Conservation (phyloP, 306 rosid species). For the Lablab purpureus region DNA sequence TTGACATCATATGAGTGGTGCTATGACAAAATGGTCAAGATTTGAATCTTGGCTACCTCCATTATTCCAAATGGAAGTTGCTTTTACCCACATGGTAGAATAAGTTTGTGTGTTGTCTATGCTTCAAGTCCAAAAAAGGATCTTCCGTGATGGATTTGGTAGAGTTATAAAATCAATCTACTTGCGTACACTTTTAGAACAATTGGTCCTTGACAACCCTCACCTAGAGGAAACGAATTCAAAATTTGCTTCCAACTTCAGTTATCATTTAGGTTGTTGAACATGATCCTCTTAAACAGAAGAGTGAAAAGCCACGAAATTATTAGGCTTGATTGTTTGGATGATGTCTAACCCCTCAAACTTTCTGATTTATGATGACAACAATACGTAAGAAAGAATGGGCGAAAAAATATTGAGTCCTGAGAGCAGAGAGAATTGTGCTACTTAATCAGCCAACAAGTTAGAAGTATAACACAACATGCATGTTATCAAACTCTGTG, state of each 20-base stretch:
- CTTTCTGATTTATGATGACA: no score
- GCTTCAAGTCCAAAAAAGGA: not conserved
- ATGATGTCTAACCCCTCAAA: not conserved
- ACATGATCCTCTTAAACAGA: not conserved
- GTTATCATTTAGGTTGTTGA: not conserved
- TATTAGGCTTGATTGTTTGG: no score
- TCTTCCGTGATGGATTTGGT: not conserved
- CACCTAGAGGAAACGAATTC: not conserved
- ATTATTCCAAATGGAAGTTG: constrained; percentile 16
- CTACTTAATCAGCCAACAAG: no score
- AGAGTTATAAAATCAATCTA: not conserved
- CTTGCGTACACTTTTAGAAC: no score
- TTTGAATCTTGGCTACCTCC: not conserved
- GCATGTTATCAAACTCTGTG: no score
- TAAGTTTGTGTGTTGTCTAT: not conserved
- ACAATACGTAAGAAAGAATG: no score
- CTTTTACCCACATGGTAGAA: not conserved
- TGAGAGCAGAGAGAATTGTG: no score
- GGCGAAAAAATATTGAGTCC: no score
- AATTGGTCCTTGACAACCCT: not conserved
- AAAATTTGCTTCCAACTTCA: not conserved
- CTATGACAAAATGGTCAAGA: not conserved
- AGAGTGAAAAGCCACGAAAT: no score
- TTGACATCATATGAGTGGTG: not conserved
- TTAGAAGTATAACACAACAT: no score